Base-by-base conservation (phyloP, 1,284 basidiomycete genomes). In the Ustilago sp. region DNA sequence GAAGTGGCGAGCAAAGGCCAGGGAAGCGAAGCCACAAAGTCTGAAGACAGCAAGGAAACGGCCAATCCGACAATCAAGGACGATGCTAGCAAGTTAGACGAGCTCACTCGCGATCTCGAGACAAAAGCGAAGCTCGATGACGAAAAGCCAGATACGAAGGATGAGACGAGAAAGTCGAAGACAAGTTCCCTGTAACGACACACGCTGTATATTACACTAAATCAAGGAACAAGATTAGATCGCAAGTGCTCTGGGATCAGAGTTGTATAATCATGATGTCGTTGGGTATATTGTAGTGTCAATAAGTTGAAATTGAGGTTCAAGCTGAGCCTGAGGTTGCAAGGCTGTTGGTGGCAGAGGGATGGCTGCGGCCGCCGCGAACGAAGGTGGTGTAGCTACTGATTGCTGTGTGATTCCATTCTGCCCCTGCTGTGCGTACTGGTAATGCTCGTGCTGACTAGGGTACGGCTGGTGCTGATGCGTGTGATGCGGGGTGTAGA, bases 361-460 rank as follows among this genome's bases (percentile, higher is more conserved):
- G 11, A 56, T 39, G 0, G 70, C 63, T n/a, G 70, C 64, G 9
- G 64, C 64, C 3, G 63, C 70, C 38, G 70, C 70, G 43, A 71
- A 71, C 7, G 63, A 62, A 2, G 63, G 36, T 13, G 68, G 59
- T 9, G 55, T 2, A 32, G 34, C n/a, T 15, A n/a, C n/a, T 4
- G 6, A 19, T 45, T 45, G 32, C 31, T 28, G 50, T 43, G 48
- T 36, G 35, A 32, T 38, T n/a, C 31, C n/a, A 11, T 17, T 12
- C n/a, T 19, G 12, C 19, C 28, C 35, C n/a, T 48, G 60, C 9
- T 55, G 53, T 19, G 8, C 36, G 15, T 32, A 51, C 17, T 43
- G 32, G 13, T 13, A 9, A 45, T 41, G 23, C 23, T 50, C 32
- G 11, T 36, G 28, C 23, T 57, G 35, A 4, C 28, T 15, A 7